phyloP scores from a whole-genome alignment of 305 asterid species.

The Fraxinus floribunda region DNA sequence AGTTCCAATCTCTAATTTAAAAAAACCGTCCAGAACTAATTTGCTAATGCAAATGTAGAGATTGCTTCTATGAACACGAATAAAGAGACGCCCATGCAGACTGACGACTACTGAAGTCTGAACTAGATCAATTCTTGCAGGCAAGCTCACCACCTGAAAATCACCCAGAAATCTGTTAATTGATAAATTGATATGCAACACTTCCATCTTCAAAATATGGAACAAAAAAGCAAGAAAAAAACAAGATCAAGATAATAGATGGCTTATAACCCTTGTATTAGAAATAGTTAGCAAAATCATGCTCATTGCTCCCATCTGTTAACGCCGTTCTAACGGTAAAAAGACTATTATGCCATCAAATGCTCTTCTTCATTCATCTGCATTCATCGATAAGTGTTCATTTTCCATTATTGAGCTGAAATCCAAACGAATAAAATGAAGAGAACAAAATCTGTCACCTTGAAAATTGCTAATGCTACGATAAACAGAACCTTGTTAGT shows the following conservation, averaged over 20 bases:
- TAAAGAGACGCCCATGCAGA: constrained; percentile 88
- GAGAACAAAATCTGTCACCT: constrained; percentile 40
- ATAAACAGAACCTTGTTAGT: constrained; percentile 17
- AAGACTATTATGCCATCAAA: neutral
- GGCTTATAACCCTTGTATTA: neutral
- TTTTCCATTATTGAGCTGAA: neutral
- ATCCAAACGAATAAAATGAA: neutral
- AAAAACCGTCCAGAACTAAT: constrained; percentile 19
- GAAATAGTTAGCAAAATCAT: neutral
- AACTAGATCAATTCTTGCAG: constrained; percentile 84
- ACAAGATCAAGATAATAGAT: neutral
- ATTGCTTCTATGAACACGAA: constrained; percentile 53
- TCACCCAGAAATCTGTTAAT: constrained; percentile 1
- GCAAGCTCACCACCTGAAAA: constrained; percentile 82
- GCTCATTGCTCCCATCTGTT: neutral
- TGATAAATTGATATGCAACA: no score
- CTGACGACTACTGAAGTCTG: constrained; percentile 95
- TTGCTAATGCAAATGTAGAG: constrained; percentile 2
- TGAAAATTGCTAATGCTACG: constrained; percentile 86
- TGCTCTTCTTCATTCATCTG: constrained; percentile 89
- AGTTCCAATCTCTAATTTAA: constrained; percentile 10
- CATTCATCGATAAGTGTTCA: constrained; percentile 20
- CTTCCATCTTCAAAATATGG: no score
- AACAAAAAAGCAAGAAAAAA: neutral
- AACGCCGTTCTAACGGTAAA: neutral